Percentiles rank a stretch among this genome's conserved stretches.
phyloP scores from a whole-genome alignment of 768 basidiomycete genomes.

The Lanmaoa rubissima region DNA sequence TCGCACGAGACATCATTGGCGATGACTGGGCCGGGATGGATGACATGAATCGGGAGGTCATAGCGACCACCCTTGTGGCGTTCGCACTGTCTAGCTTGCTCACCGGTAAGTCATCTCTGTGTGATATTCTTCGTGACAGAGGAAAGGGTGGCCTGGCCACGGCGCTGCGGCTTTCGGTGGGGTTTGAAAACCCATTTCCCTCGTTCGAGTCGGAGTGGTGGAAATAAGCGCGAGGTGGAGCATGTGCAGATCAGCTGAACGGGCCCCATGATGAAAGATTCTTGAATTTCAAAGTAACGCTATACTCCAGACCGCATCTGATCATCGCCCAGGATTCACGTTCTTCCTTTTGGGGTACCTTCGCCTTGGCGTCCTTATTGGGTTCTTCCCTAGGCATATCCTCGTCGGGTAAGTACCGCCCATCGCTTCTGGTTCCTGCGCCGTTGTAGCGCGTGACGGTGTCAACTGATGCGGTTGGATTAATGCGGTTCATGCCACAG shows the following conservation, averaged over 20 bases:
- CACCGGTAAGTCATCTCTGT: conserved; percentile 54
- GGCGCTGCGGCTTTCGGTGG: neutral
- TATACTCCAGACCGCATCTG: conserved; percentile 1
- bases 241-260: neutral
- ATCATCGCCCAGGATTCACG: conserved; percentile 40
- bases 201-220: neutral
- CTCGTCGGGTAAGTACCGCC: conserved; percentile 72
- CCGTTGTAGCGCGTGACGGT: neutral
- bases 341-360: conserved; percentile 88
- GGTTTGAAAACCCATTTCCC: neutral
- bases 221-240: neutral
- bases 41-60: conserved; percentile 61
- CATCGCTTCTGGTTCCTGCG: neutral
- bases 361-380: conserved; percentile 80
- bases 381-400: conserved; percentile 96
- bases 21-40: conserved; percentile 40
- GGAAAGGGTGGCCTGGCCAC: neutral
- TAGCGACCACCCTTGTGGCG: conserved; percentile 91
- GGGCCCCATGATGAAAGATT: conserved; percentile 1
- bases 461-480: neutral
- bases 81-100: conserved; percentile 85
- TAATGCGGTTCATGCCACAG: conserved; percentile 29
- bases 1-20: conserved; percentile 56
- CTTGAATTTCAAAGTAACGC: conserved; percentile 13
- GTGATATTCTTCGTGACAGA: neutral